Evolutionary conservation across 1,284 basidiomycete species (phyloP).

Genomic region (Marasmius fiardii): DNA sequence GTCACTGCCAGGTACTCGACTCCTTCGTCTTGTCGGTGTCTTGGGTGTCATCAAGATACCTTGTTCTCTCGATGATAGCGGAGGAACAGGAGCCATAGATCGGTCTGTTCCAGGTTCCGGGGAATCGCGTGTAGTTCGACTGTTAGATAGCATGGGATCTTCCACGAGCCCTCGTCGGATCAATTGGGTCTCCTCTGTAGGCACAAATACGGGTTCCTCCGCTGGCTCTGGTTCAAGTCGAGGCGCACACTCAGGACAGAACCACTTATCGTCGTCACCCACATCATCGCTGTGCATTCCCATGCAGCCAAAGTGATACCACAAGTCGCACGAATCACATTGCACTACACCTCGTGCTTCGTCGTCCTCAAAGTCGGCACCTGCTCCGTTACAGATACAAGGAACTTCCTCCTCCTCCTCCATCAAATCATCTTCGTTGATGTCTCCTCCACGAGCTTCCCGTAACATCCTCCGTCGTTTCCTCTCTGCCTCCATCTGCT

Average conservation of each 20-base stretch:
- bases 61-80: background rate
- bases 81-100: background rate
- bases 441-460: background rate
- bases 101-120: background rate
- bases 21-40: background rate
- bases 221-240: background rate
- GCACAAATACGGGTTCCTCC: conserved; percentile 1
- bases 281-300: background rate
- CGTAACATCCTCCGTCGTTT: background rate
- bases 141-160: background rate
- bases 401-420: background rate
- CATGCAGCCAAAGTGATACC: conserved; percentile 1
- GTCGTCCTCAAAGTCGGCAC: background rate
- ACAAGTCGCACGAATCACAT: background rate
- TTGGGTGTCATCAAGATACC: background rate
- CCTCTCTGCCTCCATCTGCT: background rate
- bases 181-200: background rate
- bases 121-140: background rate
- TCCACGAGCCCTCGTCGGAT: background rate
- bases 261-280: background rate
- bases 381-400: background rate
- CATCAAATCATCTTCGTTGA: background rate
- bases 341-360: background rate
- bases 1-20: background rate
- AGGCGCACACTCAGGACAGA: background rate